phyloP scores from a whole-genome alignment of 164 flowering plant genomes.

The Nelumbo lutea region DNA sequence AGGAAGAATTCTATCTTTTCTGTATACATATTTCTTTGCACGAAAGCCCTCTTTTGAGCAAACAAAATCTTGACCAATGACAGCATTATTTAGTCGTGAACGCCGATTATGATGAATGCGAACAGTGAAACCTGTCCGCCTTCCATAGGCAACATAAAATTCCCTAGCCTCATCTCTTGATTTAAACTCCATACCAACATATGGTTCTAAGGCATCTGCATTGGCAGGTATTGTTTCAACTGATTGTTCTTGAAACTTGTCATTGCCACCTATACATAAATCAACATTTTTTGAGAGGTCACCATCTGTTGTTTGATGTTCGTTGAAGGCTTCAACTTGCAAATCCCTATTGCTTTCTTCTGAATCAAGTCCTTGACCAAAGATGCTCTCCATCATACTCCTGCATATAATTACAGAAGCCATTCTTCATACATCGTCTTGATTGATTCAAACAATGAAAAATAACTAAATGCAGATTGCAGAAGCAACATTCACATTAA shows the following conservation, averaged over 20 bases:
- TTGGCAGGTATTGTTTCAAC: slow-evolving; percentile 7
- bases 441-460: neutral
- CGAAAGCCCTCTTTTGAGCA: slow-evolving; percentile 54
- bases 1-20: slow-evolving; percentile 45
- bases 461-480: neutral
- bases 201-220: slow-evolving; percentile 27
- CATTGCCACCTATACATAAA: slow-evolving; percentile 15
- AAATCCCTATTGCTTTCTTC: slow-evolving; percentile 21
- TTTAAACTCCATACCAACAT: slow-evolving; percentile 41
- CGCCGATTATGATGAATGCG: slow-evolving; percentile 42
- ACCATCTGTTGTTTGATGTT: slow-evolving; percentile 22
- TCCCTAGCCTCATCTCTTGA: slow-evolving; percentile 47
- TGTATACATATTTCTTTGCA: slow-evolving; percentile 32
- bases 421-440: neutral
- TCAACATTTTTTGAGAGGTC: slow-evolving; percentile 24
- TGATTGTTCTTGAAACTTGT: slow-evolving; percentile 10
- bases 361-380: slow-evolving; percentile 21
- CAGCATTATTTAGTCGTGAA: slow-evolving; percentile 33
- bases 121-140: slow-evolving; percentile 39
- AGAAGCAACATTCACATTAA: too few species aligned
- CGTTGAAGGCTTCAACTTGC: slow-evolving; percentile 21
- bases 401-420: slow-evolving; percentile 8
- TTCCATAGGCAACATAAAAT: slow-evolving; percentile 38
- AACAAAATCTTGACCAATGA: slow-evolving; percentile 51
- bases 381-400: slow-evolving; percentile 19